These are phyloP conservation scores for Lepidium aucheri DNA, from an alignment of 345 rosid genomes.

Conservation along the genomic window DNA sequence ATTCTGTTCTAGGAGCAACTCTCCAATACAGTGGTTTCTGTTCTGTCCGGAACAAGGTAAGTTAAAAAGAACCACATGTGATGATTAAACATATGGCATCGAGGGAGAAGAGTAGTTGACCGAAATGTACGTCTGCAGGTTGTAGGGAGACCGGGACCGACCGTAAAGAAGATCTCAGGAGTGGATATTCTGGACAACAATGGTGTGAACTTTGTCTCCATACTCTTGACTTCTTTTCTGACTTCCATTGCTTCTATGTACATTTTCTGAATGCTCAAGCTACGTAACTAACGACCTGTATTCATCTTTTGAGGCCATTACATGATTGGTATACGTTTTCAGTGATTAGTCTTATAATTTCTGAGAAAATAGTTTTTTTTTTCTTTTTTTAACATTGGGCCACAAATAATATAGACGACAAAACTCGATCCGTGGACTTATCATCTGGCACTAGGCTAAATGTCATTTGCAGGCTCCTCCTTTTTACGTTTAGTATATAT, in stretches of 20 bases:
- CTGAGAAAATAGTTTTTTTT: not conserved
- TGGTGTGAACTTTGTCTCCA: conserved; percentile 73
- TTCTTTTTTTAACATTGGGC: too few relatives aligned
- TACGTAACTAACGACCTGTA: not conserved
- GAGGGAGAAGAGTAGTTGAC: not conserved
- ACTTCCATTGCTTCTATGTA: conserved; percentile 49
- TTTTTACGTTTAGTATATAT: too few relatives aligned
- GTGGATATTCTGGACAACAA: conserved; percentile 84
- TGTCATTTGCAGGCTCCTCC: too few relatives aligned
- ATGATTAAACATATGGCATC: not conserved
- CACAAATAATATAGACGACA: too few relatives aligned
- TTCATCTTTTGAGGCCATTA: not conserved
- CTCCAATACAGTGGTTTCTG: conserved; percentile 95
- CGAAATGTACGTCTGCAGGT: conserved; percentile 36
- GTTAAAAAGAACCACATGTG: not conserved
- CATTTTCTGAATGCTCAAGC: conserved; percentile 50
- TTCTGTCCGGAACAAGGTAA: conserved; percentile 81
- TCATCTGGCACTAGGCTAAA: too few relatives aligned
- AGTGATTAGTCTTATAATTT: not conserved
- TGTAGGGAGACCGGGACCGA: conserved; percentile 87
- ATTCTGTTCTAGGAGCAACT: conserved; percentile 89
- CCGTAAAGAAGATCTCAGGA: conserved; percentile 85
- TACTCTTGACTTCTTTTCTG: conserved; percentile 52
- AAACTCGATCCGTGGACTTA: too few relatives aligned
- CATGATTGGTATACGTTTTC: not conserved